Conservation (phyloP, 257 asterid genomes). For the Lycium ferocissimum region DNA sequence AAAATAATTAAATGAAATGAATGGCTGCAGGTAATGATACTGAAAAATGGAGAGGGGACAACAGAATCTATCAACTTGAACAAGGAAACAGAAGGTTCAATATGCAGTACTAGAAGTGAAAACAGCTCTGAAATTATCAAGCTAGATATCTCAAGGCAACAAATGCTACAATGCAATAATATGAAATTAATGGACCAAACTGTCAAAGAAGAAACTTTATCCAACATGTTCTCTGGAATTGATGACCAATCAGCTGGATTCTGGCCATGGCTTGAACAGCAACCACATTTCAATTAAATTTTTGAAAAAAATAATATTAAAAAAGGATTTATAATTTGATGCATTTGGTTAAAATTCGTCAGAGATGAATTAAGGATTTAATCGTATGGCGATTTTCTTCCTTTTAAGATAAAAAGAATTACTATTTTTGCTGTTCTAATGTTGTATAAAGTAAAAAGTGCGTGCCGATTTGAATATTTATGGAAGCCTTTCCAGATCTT, state of each 20-base stretch:
- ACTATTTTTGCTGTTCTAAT: too few species aligned
- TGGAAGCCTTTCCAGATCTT: too few species aligned
- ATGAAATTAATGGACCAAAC: conserved; percentile 28
- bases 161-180: neutral
- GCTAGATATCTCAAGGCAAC: conserved; percentile 58
- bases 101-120: conserved; percentile 79
- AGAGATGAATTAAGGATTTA: neutral
- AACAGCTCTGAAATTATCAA: conserved; percentile 78
- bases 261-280: conserved; percentile 95
- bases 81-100: conserved; percentile 89
- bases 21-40: conserved; percentile 71
- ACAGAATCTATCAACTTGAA: conserved; percentile 85
- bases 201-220: conserved; percentile 82
- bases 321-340: neutral
- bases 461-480: too few species aligned
- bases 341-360: neutral
- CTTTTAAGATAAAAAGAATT: neutral
- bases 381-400: neutral
- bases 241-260: conserved; percentile 81
- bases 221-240: conserved; percentile 75
- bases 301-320: neutral
- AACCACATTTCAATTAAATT: conserved; percentile 69
- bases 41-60: conserved; percentile 76
- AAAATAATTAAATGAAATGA: neutral
- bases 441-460: too few species aligned